Evolutionary conservation across 371 early-diverging fungal species (phyloP), one percentile per base, ranked within the genome.

Genomic region (Apophysomyces ossiformis): DNA sequence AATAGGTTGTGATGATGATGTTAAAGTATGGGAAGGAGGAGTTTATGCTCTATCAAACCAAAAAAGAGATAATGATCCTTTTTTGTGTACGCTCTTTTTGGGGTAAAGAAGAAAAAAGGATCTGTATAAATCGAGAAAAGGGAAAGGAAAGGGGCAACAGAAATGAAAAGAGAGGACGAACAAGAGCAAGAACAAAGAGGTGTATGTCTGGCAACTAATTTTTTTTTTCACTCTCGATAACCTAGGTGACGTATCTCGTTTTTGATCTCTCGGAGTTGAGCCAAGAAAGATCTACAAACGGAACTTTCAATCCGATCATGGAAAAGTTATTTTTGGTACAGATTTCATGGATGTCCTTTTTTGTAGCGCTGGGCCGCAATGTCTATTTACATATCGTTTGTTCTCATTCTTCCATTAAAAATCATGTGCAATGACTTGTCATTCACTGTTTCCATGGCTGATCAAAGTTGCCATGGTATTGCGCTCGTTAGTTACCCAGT

Each of bases 31-130:
- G 41, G 37, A 16, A 58, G 35, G 58, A 58, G 58, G 41, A 58
- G 54, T 50, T 50, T 50, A 50, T 50, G 54, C 21, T 50, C 54
- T 50, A 50, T 50, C 54, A 50, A 50, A 50, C 54, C 54, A 16
- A 50, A 50, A 32, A 50, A 50, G 9, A 50, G 21, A 50, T 15
- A 41, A 50, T 21, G 16, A 47, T n/a, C 21, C 54, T 21, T 50
- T 50, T 50, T 21, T 50, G 54, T 50, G 7, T 50, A 26, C 11
- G 54, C 54, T 50, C 54, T 50, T 26, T 26, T 26, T 26, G 32
- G 32, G 32, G 32, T 26, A 26, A 26, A 26, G 32, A 26, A 26
- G 54, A 21, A 50, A 50, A 50, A 50, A 26, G 54, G 21, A 9
- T 50, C 21, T 50, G 54, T 50, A 50, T 21, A 50, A 50, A 50